Evolutionary conservation across 139 green algal species (phyloP), one percentile per base, ranked within the genome.

Genomic region (Pleodorina starrii): DNA sequence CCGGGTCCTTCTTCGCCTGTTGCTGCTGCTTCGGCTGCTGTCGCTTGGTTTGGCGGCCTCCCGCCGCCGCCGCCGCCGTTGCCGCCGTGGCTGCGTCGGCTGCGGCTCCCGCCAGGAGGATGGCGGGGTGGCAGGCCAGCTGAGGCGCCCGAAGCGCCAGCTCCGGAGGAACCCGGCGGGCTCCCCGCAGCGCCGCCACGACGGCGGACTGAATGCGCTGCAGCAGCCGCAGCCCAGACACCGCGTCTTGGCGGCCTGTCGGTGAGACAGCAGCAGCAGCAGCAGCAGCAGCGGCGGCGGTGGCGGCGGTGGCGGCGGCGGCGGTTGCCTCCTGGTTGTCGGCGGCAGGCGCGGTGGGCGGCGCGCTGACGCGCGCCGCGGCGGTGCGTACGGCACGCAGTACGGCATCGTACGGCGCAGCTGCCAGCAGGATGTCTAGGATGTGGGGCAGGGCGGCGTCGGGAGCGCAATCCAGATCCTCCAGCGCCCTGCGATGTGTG

Each of bases 401-500:
- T 0, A 72, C 54, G 6, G 54, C 23, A 1, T 40, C 21, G 54
- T 60, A 88, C 14, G 83, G 83, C 1, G 48, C 68, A 6, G 35
- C 68, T 9, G 36, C 68, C 0, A 44, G 14, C 68, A 82, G 29
- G 27, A 48, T 32, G 36, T 63, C 84, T 2, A 89, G 84, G 35
- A 89, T 66, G 69, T 74, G 43, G n/a, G 69, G 48, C 69, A 83
- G 27, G 9, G 69, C 68, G 2, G 32, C 48, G 35, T 89, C 84
- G 46, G 84, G 69, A 19, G 84, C 84, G 84, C 69, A 82, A 36
- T 89, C 84, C 23, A 89, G 84, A 14, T 89, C 84, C 48, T 75
- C 42, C 6, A 88, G 82, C 32, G 44, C 82, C 32, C 82, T 88
- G 36, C 32, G 60, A 4, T 4, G 54, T 66, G 14, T 60, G n/a